Base-by-base conservation (phyloP, 192 early-diverging fungal genomes). In the Coemansia sp. region DNA sequence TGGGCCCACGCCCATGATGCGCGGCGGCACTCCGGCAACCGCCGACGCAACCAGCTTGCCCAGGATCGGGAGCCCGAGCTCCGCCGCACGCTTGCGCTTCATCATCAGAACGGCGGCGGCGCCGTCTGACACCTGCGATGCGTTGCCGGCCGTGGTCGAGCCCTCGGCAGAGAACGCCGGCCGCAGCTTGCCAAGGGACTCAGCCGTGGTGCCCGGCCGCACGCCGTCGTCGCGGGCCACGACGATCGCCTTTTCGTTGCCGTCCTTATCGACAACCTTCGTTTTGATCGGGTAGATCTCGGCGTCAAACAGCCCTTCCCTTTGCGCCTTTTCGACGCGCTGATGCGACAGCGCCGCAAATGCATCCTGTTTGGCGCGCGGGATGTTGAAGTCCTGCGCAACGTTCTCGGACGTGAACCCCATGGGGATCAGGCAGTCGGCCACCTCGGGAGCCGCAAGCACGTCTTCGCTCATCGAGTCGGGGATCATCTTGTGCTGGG, bases 381-480 rank as follows among this genome's bases (percentile, higher is more conserved):
- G 83, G 36, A 99, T 76, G 36, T 88, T 86, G 85, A 90, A 99
- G 33, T 99, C 88, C 36, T 84, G 73, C 53, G 95, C 93, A 60
- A 99, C 97, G 85, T 98, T 98, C 84, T 99, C 97, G 45, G 96
- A 98, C 41, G 95, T 99, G 70, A 92, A 91, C 66, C 92, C 93
- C 93, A 94, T 94, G 35, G 93, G 93, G 63, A 92, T 84, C 63
- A 93, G 84, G 72, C 94, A 95, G 84, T 97, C 94, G 45, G 89
- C 90, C 62, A 89, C 90, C 53, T 90, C 81, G 18, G 82, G 84
- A 62, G 75, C 89, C 10, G 87, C 89, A 63, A 90, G 85, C 53
- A 98, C 91, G 60, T 88, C 88, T 48, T 92, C 89, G 59, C 90
- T 92, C 63, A 86, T 78, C 41, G 87, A 84, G 66, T 92, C 86